Percentiles rank a stretch among this genome's conserved stretches.
These are phyloP conservation scores for Verruconis gallopava DNA, from an alignment of 2,329 filamentous ascomycete genomes.

Conservation along the genomic window DNA sequence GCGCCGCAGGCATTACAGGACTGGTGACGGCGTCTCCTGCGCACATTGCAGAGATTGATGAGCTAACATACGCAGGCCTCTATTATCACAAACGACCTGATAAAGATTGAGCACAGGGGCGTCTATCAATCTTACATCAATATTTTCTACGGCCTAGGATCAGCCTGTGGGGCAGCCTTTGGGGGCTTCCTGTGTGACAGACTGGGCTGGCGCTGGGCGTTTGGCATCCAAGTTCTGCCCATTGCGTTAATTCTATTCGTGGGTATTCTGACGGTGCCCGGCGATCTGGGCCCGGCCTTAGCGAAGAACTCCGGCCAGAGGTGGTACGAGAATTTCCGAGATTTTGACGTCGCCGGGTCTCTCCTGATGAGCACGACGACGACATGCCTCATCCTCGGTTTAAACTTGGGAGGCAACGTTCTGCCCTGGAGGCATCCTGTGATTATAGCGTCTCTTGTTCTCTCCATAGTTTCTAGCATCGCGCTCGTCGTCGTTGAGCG, in stretches of 20 bases:
- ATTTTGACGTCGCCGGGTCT: constrained; percentile 38
- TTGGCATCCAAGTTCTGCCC: constrained; percentile 38
- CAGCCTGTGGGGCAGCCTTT: constrained; percentile 48
- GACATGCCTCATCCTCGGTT: constrained; percentile 35
- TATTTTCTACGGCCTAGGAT: constrained; percentile 43
- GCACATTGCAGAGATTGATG: not conserved
- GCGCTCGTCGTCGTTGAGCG: constrained; percentile 31
- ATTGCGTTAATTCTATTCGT: constrained; percentile 33
- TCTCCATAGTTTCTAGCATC: constrained; percentile 26
- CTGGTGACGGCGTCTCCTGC: not conserved
- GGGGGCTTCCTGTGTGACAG: constrained; percentile 58
- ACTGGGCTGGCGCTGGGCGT: constrained; percentile 64
- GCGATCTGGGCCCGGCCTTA: constrained; percentile 32
- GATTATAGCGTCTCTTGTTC: constrained; percentile 33
- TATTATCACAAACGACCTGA: constrained; percentile 61
- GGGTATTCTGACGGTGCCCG: constrained; percentile 30
- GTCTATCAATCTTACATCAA: constrained; percentile 62
- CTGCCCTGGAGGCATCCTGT: constrained; percentile 38
- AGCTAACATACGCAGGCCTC: constrained; percentile 22
- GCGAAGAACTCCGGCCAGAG: constrained; percentile 28
- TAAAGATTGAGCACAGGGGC: constrained; percentile 60
- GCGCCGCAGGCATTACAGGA: constrained; percentile 46
- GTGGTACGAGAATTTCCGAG: constrained; percentile 30
- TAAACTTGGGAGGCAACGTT: constrained; percentile 41
- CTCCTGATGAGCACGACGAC: constrained; percentile 33